These are phyloP conservation scores for Diplodia scrobiculata DNA, from an alignment of 2,329 filamentous ascomycete species.

Conservation along the genomic window DNA sequence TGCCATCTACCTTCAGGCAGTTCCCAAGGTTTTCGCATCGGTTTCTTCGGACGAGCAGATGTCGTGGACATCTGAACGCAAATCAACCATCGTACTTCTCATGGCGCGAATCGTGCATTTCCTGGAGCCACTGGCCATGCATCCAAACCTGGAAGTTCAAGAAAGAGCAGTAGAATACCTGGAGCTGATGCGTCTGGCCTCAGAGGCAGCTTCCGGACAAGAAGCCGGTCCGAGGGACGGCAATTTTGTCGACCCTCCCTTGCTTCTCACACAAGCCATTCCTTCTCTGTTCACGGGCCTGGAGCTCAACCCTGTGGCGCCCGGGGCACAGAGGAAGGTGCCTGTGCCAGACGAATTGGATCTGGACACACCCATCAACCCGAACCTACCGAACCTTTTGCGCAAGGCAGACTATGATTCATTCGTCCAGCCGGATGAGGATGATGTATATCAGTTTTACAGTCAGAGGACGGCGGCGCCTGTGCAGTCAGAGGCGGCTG, in stretches of 20 bases:
- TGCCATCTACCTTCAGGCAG: slow-evolving; percentile 78
- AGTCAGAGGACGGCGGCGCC: slow-evolving; percentile 45
- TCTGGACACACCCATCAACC: slow-evolving; percentile 79
- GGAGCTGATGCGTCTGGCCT: slow-evolving; percentile 82
- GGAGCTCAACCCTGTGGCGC: slow-evolving; percentile 88
- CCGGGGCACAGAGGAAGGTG: slow-evolving; percentile 80
- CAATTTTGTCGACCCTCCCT: slow-evolving; percentile 73
- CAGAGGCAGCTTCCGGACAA: slow-evolving; percentile 75
- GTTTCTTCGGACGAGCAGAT: slow-evolving; percentile 67
- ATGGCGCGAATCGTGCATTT: slow-evolving; percentile 81
- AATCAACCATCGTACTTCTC: slow-evolving; percentile 72
- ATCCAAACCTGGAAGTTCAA: slow-evolving; percentile 91
- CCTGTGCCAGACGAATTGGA: slow-evolving; percentile 75
- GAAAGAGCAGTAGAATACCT: slow-evolving; percentile 91
- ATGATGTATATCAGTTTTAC: slow-evolving; percentile 52
- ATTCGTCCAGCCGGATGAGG: slow-evolving; percentile 45
- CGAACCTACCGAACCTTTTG: slow-evolving; percentile 69
- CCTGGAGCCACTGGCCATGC: slow-evolving; percentile 74
- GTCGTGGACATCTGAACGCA: slow-evolving; percentile 72
- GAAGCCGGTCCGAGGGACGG: slow-evolving; percentile 59
- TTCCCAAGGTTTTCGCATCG: slow-evolving; percentile 79
- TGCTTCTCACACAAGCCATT: slow-evolving; percentile 86
- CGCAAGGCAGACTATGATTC: slow-evolving; percentile 52
- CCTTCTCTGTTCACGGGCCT: slow-evolving; percentile 82
- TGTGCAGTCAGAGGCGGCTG: slow-evolving; percentile 41